Evolutionary conservation across 257 asterid genomes (phyloP).

Genomic region (Handroanthus guayacan): DNA sequence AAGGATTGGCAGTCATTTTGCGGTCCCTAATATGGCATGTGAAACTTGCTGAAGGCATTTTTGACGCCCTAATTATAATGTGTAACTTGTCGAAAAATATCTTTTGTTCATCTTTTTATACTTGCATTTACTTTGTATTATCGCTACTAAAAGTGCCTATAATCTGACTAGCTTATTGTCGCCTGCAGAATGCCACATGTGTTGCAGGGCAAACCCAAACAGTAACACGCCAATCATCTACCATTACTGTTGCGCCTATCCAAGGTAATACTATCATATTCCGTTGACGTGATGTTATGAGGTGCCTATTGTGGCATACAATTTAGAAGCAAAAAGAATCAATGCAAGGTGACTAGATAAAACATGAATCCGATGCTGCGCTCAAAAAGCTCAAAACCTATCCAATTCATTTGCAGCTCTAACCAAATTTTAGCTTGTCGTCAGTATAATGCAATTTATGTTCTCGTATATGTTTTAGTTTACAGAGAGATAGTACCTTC

Average conservation of each 20-base stretch:
- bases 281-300: background rate
- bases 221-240: conserved; percentile 75
- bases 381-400: background rate
- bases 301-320: conserved; percentile 1
- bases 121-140: background rate
- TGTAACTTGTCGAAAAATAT: background rate
- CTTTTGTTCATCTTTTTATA: background rate
- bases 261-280: conserved; percentile 53
- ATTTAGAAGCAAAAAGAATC: background rate
- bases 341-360: background rate
- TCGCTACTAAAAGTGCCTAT: background rate
- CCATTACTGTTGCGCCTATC: conserved; percentile 76
- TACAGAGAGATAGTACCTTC: background rate
- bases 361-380: background rate
- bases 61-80: background rate
- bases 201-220: conserved; percentile 81
- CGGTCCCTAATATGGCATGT: conserved; percentile 2
- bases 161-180: conserved; percentile 27
- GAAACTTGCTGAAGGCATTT: conserved; percentile 10
- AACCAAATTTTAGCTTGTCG: no score
- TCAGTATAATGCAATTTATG: background rate
- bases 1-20: background rate
- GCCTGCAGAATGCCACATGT: conserved; percentile 67
- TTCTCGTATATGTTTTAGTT: no score
- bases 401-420: background rate